These are phyloP conservation scores for Colletotrichum kahawae DNA, from an alignment of 2,329 filamentous ascomycete genomes.

Conservation along the genomic window DNA sequence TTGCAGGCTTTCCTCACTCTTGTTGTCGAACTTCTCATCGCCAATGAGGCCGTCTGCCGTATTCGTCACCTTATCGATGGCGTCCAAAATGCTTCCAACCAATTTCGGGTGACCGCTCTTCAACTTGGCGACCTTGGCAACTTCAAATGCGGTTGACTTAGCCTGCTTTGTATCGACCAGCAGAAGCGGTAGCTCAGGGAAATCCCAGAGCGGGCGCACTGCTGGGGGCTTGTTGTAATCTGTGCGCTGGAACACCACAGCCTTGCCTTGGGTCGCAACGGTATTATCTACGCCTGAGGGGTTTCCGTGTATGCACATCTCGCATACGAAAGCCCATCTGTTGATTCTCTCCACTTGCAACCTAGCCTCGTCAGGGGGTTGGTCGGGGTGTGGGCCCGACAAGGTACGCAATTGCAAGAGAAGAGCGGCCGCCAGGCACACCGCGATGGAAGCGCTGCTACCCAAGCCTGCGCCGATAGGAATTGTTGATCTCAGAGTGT, in stretches of 20 bases:
- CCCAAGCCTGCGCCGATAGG: conserved; percentile 91
- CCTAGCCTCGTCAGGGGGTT: conserved; percentile 85
- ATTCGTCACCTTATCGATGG: conserved; percentile 76
- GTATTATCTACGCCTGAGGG: conserved; percentile 98
- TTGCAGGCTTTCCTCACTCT: conserved; percentile 67
- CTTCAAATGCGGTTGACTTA: conserved; percentile 84
- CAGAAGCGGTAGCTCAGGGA: conserved; percentile 89
- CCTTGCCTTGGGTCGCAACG: conserved; percentile 90
- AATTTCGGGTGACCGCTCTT: conserved; percentile 76
- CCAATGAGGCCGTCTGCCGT: conserved; percentile 60
- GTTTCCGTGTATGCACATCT: conserved; percentile 97
- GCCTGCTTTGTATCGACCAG: conserved; percentile 88
- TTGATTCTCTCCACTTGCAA: conserved; percentile 95
- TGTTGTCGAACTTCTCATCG: conserved; percentile 70
- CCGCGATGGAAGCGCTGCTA: conserved; percentile 91
- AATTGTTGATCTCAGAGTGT: conserved; percentile 91
- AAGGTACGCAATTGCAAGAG: conserved; percentile 88
- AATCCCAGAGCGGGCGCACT: conserved; percentile 80
- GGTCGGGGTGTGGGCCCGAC: conserved; percentile 89
- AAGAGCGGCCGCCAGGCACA: conserved; percentile 84
- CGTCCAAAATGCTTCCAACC: conserved; percentile 80
- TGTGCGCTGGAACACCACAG: conserved; percentile 84
- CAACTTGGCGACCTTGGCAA: conserved; percentile 81
- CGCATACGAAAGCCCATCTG: conserved; percentile 94
- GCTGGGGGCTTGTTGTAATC: conserved; percentile 79